A percentile compares a stretch with the other conserved stretches of the same genome.
Conservation (phyloP, 1,139 yeast species). For the Debaryomycetaceae sp. region DNA sequence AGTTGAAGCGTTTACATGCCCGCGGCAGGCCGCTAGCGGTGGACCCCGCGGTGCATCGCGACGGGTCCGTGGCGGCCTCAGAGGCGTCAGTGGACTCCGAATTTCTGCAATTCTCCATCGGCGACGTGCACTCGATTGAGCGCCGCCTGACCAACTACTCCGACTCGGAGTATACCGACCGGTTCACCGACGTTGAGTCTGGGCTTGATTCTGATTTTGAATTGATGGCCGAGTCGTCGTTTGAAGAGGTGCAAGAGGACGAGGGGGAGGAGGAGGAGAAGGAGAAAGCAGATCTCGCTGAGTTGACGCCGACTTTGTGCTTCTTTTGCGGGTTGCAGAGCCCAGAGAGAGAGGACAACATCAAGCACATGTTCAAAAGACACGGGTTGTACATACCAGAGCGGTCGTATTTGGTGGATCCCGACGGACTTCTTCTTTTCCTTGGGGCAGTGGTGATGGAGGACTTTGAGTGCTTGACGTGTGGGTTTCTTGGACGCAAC, state of each 20-base stretch:
- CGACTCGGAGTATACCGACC: constrained; percentile 11
- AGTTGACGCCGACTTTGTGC: constrained; percentile 26
- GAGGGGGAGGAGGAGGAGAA: constrained; percentile 23
- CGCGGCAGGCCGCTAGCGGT: constrained; percentile 11
- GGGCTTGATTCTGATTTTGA: no score
- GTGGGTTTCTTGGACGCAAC: constrained; percentile 50
- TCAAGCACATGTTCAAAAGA: constrained; percentile 42
- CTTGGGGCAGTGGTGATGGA: constrained; percentile 40
- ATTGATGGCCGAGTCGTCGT: no score
- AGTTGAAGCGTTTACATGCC: constrained; percentile 14
- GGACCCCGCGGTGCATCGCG: constrained; percentile 9
- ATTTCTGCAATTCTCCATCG: constrained; percentile 63
- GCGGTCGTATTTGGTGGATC: constrained; percentile 34
- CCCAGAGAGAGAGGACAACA: constrained; percentile 37
- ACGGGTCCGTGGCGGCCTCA: constrained; percentile 19
- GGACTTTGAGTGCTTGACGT: constrained; percentile 47
- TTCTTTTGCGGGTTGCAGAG: constrained; percentile 39
- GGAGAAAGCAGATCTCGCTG: constrained; percentile 21
- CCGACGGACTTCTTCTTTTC: constrained; percentile 42
- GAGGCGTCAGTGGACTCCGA: constrained; percentile 52
- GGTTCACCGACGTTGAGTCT: constrained; percentile 32
- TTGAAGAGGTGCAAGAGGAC: constrained; percentile 16
- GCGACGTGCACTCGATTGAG: constrained; percentile 25
- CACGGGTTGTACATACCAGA: constrained; percentile 55
- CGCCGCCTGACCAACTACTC: constrained; percentile 24